These are phyloP conservation scores for Microthlaspi erraticum DNA, from an alignment of 345 rosid genomes.

Conservation along the genomic window DNA sequence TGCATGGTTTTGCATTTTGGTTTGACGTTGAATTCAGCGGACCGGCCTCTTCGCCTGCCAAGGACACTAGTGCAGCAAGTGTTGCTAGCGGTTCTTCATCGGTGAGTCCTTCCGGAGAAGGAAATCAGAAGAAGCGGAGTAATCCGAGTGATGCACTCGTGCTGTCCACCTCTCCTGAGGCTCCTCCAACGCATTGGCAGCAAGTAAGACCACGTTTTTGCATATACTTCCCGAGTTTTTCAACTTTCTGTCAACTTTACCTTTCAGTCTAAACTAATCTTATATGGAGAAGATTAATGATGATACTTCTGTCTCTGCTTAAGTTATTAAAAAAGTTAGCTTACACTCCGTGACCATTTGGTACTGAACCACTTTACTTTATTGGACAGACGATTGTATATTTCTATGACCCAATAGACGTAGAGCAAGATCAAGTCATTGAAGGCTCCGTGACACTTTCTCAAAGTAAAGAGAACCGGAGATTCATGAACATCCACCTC, in stretches of 20 bases:
- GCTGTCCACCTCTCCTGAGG: constrained; percentile 93
- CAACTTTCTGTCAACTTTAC: not conserved
- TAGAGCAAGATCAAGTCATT: constrained; percentile 90
- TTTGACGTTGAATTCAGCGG: constrained; percentile 87
- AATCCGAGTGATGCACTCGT: constrained; percentile 71
- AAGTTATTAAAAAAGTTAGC: constrained; percentile 2
- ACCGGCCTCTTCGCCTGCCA: constrained; percentile 54
- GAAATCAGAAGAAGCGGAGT: constrained; percentile 66
- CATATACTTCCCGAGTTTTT: not conserved
- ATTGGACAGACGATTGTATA: constrained; percentile 83
- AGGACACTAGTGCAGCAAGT: constrained; percentile 38
- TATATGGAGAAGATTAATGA: constrained; percentile 3
- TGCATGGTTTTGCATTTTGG: constrained; percentile 99
- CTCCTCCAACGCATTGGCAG: constrained; percentile 96
- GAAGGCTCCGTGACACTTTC: constrained; percentile 82
- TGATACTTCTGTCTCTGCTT: constrained; percentile 12
- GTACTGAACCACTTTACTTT: constrained; percentile 24
- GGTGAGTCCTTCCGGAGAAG: constrained; percentile 52
- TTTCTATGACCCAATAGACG: constrained; percentile 88
- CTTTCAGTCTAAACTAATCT: constrained; percentile 6
- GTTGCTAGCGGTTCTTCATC: constrained; percentile 50
- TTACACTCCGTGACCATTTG: constrained; percentile 17
- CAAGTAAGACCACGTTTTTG: constrained; percentile 61
- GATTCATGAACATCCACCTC: constrained; percentile 96
- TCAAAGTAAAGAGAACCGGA: constrained; percentile 87